Percentiles rank a stretch among this genome's conserved stretches.
These are phyloP conservation scores for Cyphellophora europaea DNA, from an alignment of 2,329 filamentous ascomycete species.

Conservation along the genomic window DNA sequence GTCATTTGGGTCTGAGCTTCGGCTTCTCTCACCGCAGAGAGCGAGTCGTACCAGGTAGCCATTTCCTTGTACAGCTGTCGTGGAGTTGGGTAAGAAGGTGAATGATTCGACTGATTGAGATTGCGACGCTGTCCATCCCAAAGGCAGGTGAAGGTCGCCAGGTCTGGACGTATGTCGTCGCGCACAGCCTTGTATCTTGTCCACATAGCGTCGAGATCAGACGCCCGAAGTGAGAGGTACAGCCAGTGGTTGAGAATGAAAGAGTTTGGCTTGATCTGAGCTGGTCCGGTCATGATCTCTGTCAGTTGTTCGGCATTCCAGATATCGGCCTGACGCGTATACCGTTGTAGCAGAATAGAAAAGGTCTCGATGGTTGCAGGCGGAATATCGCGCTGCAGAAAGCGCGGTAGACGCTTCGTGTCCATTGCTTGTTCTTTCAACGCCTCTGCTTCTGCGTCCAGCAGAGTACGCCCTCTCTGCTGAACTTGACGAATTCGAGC, in stretches of 20 bases:
- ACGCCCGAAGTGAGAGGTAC: slow-evolving; percentile 54
- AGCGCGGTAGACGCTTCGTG: slow-evolving; percentile 23
- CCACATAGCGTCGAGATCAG: slow-evolving; percentile 46
- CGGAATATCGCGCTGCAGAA: slow-evolving; percentile 35
- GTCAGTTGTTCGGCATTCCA: slow-evolving; percentile 51
- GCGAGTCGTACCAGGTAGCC: slow-evolving; percentile 33
- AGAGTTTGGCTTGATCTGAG: slow-evolving; percentile 58
- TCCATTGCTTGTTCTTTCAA: slow-evolving; percentile 1
- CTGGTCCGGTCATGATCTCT: slow-evolving; percentile 47
- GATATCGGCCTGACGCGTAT: slow-evolving; percentile 53
- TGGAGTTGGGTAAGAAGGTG: slow-evolving; percentile 34
- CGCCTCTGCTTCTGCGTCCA: not conserved
- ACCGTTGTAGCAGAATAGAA: slow-evolving; percentile 63
- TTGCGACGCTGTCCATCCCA: slow-evolving; percentile 40
- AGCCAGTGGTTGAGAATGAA: slow-evolving; percentile 75
- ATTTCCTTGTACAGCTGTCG: slow-evolving; percentile 39
- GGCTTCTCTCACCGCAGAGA: slow-evolving; percentile 15
- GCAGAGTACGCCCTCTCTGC: slow-evolving; percentile 2
- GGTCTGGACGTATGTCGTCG: slow-evolving; percentile 46
- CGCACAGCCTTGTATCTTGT: slow-evolving; percentile 48
- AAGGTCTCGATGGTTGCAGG: slow-evolving; percentile 70
- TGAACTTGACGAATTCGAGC: slow-evolving; percentile 56
- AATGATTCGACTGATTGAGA: slow-evolving; percentile 29
- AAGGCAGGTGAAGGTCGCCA: slow-evolving; percentile 59
- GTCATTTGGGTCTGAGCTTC: slow-evolving; percentile 29